Percentiles rank a stretch among this genome's conserved stretches.
Evolutionary conservation across 2,329 filamentous ascomycete species (phyloP).

Genomic region (Fusarium nodosum): DNA sequence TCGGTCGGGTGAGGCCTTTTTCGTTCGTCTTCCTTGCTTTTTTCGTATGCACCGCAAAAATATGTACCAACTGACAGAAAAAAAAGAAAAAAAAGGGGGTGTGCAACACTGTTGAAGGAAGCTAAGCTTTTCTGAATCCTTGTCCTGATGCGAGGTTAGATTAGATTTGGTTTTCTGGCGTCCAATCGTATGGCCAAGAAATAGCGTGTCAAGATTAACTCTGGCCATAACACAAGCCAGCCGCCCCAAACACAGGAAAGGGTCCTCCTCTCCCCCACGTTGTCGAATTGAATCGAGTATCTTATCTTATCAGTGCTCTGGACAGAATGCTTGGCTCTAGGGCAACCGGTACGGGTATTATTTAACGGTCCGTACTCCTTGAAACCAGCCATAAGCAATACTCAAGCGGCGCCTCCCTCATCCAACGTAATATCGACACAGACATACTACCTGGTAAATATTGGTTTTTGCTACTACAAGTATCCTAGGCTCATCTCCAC

Average conservation of each 20-base stretch:
- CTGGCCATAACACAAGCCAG: neutral
- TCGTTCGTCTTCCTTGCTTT: neutral
- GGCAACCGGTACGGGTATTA: neutral
- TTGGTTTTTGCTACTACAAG: neutral
- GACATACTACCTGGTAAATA: neutral
- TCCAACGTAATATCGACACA: neutral
- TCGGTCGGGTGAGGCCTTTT: slow-evolving; percentile 3
- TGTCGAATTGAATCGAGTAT: neutral
- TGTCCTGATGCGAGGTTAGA: slow-evolving; percentile 17
- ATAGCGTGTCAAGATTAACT: slow-evolving; percentile 36
- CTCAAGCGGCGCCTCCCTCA: neutral
- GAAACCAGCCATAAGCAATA: too few relatives aligned
- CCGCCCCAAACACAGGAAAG: neutral
- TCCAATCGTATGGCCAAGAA: slow-evolving; percentile 17
- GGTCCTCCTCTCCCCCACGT: slow-evolving; percentile 7
- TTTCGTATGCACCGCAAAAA: neutral
- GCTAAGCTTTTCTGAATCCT: slow-evolving; percentile 28
- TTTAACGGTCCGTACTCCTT: too few relatives aligned
- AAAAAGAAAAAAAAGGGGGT: slow-evolving; percentile 3
- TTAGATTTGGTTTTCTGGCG: neutral
- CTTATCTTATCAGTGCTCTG: neutral
- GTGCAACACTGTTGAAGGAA: slow-evolving; percentile 1
- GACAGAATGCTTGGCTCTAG: neutral
- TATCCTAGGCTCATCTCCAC: neutral
- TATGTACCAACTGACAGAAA: neutral